Conservation (phyloP, 2,329 filamentous ascomycete species). For the Aspergillus fijiensis region DNA sequence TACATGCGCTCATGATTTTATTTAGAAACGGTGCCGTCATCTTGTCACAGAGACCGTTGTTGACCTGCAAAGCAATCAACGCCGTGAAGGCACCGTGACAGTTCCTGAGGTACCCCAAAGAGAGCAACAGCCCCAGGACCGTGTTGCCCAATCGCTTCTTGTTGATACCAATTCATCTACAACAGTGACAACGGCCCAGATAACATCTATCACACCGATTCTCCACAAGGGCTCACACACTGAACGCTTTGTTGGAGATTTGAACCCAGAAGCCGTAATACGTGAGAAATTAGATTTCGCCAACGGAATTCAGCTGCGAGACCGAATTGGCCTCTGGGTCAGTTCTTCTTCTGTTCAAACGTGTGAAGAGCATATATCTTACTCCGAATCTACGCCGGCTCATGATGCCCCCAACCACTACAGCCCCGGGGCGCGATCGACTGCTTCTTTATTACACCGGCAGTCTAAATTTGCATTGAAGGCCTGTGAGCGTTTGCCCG, state of each 20-base stretch:
- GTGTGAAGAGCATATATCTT: constrained; percentile 3
- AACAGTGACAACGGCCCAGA: neutral
- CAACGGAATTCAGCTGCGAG: constrained; percentile 25
- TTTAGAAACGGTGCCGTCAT: constrained; percentile 37
- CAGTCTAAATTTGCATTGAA: constrained; percentile 26
- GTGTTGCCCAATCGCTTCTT: neutral
- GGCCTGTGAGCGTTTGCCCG: constrained; percentile 33
- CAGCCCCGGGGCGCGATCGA: constrained; percentile 7
- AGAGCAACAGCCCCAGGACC: neutral
- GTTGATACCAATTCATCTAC: neutral
- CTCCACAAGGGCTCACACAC: constrained; percentile 16
- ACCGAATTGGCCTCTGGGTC: constrained; percentile 36
- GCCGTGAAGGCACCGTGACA: neutral
- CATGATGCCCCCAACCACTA: neutral
- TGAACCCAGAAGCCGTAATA: constrained; percentile 43
- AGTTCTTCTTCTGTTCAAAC: constrained; percentile 21
- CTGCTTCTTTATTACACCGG: constrained; percentile 24
- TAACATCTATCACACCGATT: constrained; percentile 2
- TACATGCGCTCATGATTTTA: neutral
- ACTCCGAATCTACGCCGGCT: constrained; percentile 1
- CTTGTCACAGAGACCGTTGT: constrained; percentile 13
- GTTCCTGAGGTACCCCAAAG: neutral
- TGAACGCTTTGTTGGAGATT: constrained; percentile 42
- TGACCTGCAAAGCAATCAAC: neutral
- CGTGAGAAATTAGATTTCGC: constrained; percentile 31